These are phyloP conservation scores for Lactarius pseudohatsudake DNA, from an alignment of 768 basidiomycete species.

Conservation along the genomic window DNA sequence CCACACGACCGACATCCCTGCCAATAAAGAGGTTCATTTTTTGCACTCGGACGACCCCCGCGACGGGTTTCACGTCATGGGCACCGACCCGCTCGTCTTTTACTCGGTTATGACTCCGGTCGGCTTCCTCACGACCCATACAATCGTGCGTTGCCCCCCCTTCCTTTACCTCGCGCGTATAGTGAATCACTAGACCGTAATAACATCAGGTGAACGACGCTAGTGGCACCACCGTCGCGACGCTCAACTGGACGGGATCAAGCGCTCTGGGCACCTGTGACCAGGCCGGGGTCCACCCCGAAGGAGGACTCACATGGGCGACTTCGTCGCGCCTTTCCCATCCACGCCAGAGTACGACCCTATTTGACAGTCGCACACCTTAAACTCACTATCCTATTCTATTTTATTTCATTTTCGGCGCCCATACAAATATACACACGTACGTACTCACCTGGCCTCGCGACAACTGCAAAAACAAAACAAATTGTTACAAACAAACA, in stretches of 20 bases:
- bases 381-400: background rate
- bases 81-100: constrained; percentile 57
- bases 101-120: constrained; percentile 65
- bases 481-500: no score
- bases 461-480: background rate
- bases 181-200: background rate
- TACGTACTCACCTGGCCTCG: background rate
- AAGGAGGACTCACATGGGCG: constrained; percentile 11
- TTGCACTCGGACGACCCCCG: constrained; percentile 69
- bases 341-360: constrained; percentile 6
- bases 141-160: constrained; percentile 44
- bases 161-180: background rate
- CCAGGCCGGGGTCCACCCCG: background rate
- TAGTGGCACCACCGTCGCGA: constrained; percentile 6
- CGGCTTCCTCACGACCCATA: constrained; percentile 40
- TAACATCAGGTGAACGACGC: constrained; percentile 8
- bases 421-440: no score
- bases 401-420: no score
- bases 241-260: constrained; percentile 18
- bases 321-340: constrained; percentile 9
- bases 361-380: background rate
- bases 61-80: constrained; percentile 62
- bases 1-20: background rate
- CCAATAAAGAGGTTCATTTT: constrained; percentile 51
- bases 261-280: constrained; percentile 20